phyloP scores from a whole-genome alignment of 1,284 basidiomycete species.

The Ustilago lituana region DNA sequence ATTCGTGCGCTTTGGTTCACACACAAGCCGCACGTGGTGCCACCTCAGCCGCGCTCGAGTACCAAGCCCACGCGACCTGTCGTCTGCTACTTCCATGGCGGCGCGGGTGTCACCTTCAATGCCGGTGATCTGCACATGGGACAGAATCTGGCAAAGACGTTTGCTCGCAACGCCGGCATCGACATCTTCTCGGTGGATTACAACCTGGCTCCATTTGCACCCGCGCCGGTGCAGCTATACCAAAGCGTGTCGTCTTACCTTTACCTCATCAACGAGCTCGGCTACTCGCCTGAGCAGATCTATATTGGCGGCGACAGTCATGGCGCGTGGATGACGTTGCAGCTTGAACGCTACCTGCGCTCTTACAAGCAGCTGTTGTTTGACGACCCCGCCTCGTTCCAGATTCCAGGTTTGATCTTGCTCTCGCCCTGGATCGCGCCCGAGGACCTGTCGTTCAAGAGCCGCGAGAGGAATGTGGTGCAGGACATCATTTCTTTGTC shows the following conservation, averaged over 20 bases:
- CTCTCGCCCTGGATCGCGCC: constrained; percentile 55
- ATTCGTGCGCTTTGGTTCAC: constrained; percentile 62
- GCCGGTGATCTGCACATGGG: constrained; percentile 65
- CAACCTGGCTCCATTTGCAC: constrained; percentile 59
- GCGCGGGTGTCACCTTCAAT: constrained; percentile 62
- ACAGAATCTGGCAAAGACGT: constrained; percentile 50
- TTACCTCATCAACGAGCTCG: constrained; percentile 54
- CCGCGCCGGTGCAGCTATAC: constrained; percentile 57
- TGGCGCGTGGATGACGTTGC: constrained; percentile 55
- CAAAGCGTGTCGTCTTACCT: constrained; percentile 59
- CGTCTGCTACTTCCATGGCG: constrained; percentile 65
- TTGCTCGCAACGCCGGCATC: constrained; percentile 47
- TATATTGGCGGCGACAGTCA: constrained; percentile 63
- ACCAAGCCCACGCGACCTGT: constrained; percentile 47
- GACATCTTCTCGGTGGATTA: constrained; percentile 66
- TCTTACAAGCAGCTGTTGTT: constrained; percentile 47
- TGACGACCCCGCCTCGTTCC: constrained; percentile 18
- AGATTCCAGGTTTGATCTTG: constrained; percentile 50
- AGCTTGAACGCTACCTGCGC: constrained; percentile 61
- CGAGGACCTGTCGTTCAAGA: constrained; percentile 42
- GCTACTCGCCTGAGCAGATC: constrained; percentile 61
- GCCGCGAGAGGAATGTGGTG: constrained; percentile 39
- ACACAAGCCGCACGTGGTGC: constrained; percentile 40
- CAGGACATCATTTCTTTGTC: constrained; percentile 51
- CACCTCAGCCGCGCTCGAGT: constrained; percentile 28